Percentiles rank a stretch among this genome's conserved stretches.
These are phyloP conservation scores for Diutina sp. DNA, from an alignment of 1,139 yeast species.

Conservation along the genomic window DNA sequence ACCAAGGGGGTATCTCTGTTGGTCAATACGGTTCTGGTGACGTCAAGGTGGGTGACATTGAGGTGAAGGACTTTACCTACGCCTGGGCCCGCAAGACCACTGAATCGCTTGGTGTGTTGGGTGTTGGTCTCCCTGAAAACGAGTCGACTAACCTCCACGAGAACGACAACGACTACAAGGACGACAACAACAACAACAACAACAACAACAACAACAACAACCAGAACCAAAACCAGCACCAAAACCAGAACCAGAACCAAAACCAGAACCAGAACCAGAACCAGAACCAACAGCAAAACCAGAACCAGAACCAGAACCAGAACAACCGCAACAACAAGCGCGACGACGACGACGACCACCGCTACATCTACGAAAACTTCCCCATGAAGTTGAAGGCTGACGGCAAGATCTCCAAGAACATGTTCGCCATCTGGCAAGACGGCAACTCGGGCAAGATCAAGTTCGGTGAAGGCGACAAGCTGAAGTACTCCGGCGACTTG, in stretches of 20 bases:
- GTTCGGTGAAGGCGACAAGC: neutral
- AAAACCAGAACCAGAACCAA: neutral
- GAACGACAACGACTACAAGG: neutral
- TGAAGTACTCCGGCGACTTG: neutral
- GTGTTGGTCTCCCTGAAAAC: neutral
- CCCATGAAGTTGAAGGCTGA: neutral
- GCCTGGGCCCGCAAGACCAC: neutral
- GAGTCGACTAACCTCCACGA: neutral
- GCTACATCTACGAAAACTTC: neutral
- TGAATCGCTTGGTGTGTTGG: neutral
- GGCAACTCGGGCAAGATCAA: neutral
- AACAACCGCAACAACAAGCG: neutral
- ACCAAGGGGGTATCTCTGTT: neutral
- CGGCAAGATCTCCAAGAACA: neutral
- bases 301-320: neutral
- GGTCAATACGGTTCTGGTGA: neutral
- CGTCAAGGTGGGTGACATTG: neutral
- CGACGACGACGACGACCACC: neutral
- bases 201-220: no score
- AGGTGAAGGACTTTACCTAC: neutral
- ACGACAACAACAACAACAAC: no score
- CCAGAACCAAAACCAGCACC: no score
- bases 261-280: neutral
- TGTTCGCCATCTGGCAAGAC: neutral
- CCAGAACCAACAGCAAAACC: neutral